These are phyloP conservation scores for Strobilomyces echinocephalus DNA, from an alignment of 768 basidiomycete species.

Conservation along the genomic window DNA sequence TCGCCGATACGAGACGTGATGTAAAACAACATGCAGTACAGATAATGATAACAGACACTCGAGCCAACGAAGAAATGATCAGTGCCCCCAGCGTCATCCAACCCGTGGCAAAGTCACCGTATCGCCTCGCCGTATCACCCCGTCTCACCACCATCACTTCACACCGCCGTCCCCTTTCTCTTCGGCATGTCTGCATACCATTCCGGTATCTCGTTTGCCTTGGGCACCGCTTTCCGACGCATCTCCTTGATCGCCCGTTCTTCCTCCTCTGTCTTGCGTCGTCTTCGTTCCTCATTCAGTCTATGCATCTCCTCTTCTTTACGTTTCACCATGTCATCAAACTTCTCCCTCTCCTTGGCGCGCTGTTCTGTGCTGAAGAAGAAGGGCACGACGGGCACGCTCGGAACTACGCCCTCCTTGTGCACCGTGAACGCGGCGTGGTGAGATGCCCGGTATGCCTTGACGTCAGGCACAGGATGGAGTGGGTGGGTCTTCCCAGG, in stretches of 20 bases:
- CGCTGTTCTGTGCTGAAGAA: conserved; percentile 52
- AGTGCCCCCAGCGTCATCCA: background rate
- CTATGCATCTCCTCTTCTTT: conserved; percentile 52
- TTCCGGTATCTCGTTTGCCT: conserved; percentile 67
- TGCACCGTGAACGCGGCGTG: conserved; percentile 33
- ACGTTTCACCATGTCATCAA: conserved; percentile 53
- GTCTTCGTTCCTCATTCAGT: conserved; percentile 43
- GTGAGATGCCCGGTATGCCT: conserved; percentile 48
- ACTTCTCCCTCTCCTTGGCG: conserved; percentile 57
- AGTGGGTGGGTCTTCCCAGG: conserved; percentile 17
- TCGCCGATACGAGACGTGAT: conserved; percentile 7
- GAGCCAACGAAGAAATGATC: background rate
- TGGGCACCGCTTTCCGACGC: conserved; percentile 58
- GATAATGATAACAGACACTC: conserved; percentile 13
- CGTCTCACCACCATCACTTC: conserved; percentile 10
- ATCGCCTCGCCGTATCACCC: conserved; percentile 14
- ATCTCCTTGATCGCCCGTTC: conserved; percentile 57
- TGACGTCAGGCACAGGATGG: conserved; percentile 48
- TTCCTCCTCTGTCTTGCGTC: conserved; percentile 49
- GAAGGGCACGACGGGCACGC: conserved; percentile 30
- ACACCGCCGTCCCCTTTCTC: conserved; percentile 34
- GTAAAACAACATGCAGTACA: conserved; percentile 14
- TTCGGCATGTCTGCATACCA: conserved; percentile 74
- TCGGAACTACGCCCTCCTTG: conserved; percentile 45
- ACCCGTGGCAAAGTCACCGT: conserved; percentile 11